These are phyloP conservation scores for Amylocarpus encephaloides DNA, from an alignment of 2,329 filamentous ascomycete species.

Conservation along the genomic window DNA sequence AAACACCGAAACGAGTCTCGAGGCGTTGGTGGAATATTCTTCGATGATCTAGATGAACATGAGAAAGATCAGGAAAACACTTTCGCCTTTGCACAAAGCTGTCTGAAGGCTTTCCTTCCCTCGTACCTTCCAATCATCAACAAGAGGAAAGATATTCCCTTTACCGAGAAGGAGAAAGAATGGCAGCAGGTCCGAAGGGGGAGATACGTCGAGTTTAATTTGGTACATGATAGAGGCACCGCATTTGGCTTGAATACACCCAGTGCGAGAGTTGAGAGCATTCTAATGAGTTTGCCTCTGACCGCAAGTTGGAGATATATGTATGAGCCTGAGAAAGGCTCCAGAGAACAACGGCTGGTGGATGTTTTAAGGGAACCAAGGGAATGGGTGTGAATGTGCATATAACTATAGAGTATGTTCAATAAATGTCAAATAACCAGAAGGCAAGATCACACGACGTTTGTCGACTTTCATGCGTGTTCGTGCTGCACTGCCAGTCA, in stretches of 20 bases:
- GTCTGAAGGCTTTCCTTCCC: slow-evolving; percentile 79
- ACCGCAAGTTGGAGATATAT: slow-evolving; percentile 96
- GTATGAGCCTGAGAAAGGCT: slow-evolving; percentile 73
- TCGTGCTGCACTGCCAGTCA: too few relatives aligned
- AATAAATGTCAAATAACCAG: too few relatives aligned
- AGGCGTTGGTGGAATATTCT: slow-evolving; percentile 95
- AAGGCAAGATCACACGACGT: background rate
- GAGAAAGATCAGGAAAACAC: slow-evolving; percentile 83
- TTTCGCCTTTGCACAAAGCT: slow-evolving; percentile 84
- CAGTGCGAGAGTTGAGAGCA: slow-evolving; percentile 87
- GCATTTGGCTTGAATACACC: slow-evolving; percentile 92
- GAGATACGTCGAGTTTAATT: slow-evolving; percentile 97
- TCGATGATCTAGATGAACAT: slow-evolving; percentile 87
- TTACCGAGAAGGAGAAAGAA: slow-evolving; percentile 75
- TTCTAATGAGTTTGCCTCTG: slow-evolving; percentile 90
- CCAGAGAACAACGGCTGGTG: slow-evolving; percentile 72
- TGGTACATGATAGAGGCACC: slow-evolving; percentile 93
- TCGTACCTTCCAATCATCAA: slow-evolving; percentile 86
- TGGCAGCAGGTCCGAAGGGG: slow-evolving; percentile 95
- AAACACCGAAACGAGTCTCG: slow-evolving; percentile 83
- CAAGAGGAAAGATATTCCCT: slow-evolving; percentile 86
- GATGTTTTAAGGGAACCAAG: slow-evolving; percentile 61
- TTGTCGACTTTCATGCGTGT: background rate
- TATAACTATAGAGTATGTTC: too few relatives aligned
- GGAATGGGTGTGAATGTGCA: slow-evolving; percentile 52